A percentile compares a stretch with the other conserved stretches of the same genome.
phyloP scores from a whole-genome alignment of 169 alveolate species.

The Perkinsus chesapeaki region DNA sequence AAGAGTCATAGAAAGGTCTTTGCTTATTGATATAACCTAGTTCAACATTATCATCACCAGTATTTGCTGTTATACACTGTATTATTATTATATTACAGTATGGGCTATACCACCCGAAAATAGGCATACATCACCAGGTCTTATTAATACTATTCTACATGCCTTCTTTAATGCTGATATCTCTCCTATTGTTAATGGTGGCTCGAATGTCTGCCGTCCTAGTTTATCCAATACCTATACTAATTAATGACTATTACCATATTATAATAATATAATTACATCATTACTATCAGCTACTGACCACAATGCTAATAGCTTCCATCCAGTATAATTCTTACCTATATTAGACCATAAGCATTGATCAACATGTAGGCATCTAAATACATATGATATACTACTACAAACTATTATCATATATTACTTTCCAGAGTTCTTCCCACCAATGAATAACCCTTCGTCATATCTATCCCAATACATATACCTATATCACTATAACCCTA shows the following conservation, averaged over 20 bases:
- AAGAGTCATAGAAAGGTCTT: neutral
- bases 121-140: neutral
- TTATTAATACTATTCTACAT: neutral
- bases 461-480: constrained; percentile 15
- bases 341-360: constrained; percentile 10
- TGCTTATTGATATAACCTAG: neutral
- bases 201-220: neutral
- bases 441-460: constrained; percentile 9
- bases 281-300: constrained; percentile 6
- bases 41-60: neutral
- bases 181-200: neutral
- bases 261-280: too few relatives aligned
- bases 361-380: constrained; percentile 6
- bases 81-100: neutral
- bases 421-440: constrained; percentile 3
- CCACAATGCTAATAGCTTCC: constrained; percentile 13
- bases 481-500: neutral
- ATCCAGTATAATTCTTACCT: constrained; percentile 9
- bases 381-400: neutral
- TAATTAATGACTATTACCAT: neutral
- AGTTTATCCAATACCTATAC: neutral
- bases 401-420: neutral
- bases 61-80: neutral
- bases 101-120: neutral
- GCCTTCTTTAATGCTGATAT: neutral